These are phyloP conservation scores for Fusarium mundagurra DNA, from an alignment of 2,329 filamentous ascomycete genomes.

Conservation along the genomic window DNA sequence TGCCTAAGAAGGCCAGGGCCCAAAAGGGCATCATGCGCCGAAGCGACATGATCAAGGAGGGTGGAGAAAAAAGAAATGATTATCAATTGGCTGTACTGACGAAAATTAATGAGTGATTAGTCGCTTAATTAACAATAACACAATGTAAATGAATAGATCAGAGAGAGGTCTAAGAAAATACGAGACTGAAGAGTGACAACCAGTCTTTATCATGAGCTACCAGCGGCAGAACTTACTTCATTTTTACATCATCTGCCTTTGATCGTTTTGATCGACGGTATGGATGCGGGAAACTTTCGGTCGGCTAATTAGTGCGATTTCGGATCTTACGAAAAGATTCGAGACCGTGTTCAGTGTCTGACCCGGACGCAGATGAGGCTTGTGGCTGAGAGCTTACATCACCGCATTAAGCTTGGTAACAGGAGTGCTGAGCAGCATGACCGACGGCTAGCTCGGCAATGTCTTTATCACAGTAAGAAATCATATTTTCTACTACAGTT, in stretches of 20 bases:
- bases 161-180: background rate
- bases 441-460: background rate
- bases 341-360: background rate
- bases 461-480: background rate
- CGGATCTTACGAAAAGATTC: background rate
- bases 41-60: background rate
- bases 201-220: background rate
- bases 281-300: background rate
- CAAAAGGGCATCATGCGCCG: background rate
- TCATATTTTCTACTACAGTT: background rate
- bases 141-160: background rate
- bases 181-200: background rate
- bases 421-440: background rate
- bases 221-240: background rate
- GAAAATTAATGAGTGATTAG: accelerated
- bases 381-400: background rate
- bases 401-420: background rate
- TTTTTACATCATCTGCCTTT: background rate
- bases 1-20: background rate
- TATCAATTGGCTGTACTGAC: accelerated
- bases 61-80: accelerated
- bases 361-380: background rate
- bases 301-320: background rate
- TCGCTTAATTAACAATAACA: background rate
- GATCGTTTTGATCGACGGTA: background rate